Evolutionary conservation across 495 filamentous ascomycete species (phyloP), one percentile per base, ranked within the genome.

Genomic region (Neurospora terricola): DNA sequence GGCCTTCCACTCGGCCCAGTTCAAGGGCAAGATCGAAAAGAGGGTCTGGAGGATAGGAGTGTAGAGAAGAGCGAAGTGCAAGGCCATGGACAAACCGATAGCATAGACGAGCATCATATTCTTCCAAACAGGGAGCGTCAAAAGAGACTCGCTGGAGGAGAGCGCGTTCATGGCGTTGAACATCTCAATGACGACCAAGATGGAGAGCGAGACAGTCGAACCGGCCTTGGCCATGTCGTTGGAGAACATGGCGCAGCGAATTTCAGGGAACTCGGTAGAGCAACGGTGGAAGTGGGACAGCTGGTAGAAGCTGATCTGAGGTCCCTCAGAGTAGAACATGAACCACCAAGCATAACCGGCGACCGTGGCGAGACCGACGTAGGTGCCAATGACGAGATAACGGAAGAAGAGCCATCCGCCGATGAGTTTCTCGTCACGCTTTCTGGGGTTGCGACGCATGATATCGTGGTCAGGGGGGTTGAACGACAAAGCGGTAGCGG

Each of bases 341-440:
- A 99, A 99, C 93, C 94, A 98, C 96, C 96, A 99, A 36, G 94
- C 95, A 80, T 99, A 99, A 39, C 96, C 96, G 80, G 92, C 94
- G 4, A 99, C 96, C 8, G 96, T 99, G 54, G 96, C 96, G 39
- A 90, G 88, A 77, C 96, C 96, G 71, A 99, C 96, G 74, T 98
- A 99, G 9, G 87, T 92, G 42, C 96, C 96, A 78, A 99, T 94
- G 34, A 98, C 91, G 87, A 99, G 88, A 83, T 99, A 99, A 43
- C 96, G 89, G 88, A 98, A 96, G 84, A 99, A 95, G 30, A 99
- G 84, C 96, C 96, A 99, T 71, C 94, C 93, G 68, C 92, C 89
- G 42, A 99, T 93, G 70, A 99, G 90, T 16, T 91, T 82, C 82
- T 99, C 96, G 76, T 98, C 94, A 68, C 96, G 90, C 84, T 94